phyloP scores from a whole-genome alignment of 106 monocot genomes.

The Vanilla planifolia region DNA sequence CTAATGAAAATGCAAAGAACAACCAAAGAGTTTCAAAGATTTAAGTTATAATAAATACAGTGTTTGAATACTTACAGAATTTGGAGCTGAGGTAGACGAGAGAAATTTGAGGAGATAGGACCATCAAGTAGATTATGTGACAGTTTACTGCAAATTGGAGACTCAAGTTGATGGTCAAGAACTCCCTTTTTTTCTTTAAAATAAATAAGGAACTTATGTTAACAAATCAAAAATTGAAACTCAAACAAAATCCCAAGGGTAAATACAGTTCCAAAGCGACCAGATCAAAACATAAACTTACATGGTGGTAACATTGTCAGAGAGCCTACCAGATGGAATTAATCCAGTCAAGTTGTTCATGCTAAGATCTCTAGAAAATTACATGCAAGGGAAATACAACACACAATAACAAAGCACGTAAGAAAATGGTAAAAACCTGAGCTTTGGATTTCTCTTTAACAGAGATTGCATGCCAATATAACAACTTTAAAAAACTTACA shows the following conservation, averaged over 20 bases:
- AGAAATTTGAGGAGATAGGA: slow-evolving; percentile 51
- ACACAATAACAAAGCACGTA: background rate
- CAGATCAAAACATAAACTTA: background rate
- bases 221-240: too few relatives aligned
- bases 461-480: background rate
- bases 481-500: slow-evolving; percentile 40
- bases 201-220: too few relatives aligned
- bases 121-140: slow-evolving; percentile 60
- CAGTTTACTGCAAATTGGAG: slow-evolving; percentile 40
- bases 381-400: background rate
- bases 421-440: background rate
- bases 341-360: slow-evolving; percentile 60
- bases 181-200: too few relatives aligned
- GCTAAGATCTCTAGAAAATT: slow-evolving; percentile 73
- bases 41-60: background rate
- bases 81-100: slow-evolving; percentile 55
- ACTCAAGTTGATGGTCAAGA: background rate
- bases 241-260: too few relatives aligned
- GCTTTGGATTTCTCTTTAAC: too few relatives aligned
- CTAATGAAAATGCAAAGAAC: too few relatives aligned
- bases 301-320: slow-evolving; percentile 62
- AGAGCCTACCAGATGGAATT: slow-evolving; percentile 51
- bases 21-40: too few relatives aligned
- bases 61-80: slow-evolving; percentile 39
- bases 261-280: too few relatives aligned